Base-by-base conservation (phyloP, 352 stramenopile species). In the Phytopythium cucurbitacearum region DNA sequence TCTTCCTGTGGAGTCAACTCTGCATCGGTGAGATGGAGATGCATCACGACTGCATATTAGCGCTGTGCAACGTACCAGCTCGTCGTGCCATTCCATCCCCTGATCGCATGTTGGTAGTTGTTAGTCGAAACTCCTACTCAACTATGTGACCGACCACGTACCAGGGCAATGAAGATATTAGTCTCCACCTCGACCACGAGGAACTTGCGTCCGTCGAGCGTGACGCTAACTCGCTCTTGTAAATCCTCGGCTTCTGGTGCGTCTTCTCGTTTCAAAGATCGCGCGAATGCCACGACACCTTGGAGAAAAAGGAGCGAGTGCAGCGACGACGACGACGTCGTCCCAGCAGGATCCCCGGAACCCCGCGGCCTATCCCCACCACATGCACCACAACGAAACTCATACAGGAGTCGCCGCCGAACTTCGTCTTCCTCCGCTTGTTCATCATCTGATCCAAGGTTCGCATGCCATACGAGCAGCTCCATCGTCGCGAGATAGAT, bases 401-500 rank as follows among this genome's bases (percentile, higher is more conserved):
- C 45, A 47, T 84, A 89, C 40, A 89, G 53, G 5, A 89, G 60
- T 3, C 75, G 67, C 47, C 67, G 66, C 13, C 62, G 59, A 28
- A 80, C 53, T 53, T 89, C 78, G n/a, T 78, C 53, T 3, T 85
- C 64, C 12, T 56, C 66, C 12, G 78, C 78, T 56, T 84, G 75
- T 61, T 89, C 78, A 37, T 89, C 78, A 65, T 89, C 75, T 12
- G 63, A 80, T 37, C 78, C 78, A 12, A 89, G 67, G 56, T 62
- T 67, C 38, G 81, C 75, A 53, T 85, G 74, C 74, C 74, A 88
- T 28, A 88, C 46, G 12, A 88, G 62, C 51, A 88, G 65, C 67
- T 76, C 67, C 73, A 70, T 76, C 48, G 39, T 61, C 45, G 44
- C 35, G 63, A 48, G 21, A 28, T 35, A 52, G 53, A 10, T 45